These are phyloP conservation scores for Kingdonia uniflora DNA, from an alignment of 164 flowering plant genomes.

Conservation along the genomic window DNA sequence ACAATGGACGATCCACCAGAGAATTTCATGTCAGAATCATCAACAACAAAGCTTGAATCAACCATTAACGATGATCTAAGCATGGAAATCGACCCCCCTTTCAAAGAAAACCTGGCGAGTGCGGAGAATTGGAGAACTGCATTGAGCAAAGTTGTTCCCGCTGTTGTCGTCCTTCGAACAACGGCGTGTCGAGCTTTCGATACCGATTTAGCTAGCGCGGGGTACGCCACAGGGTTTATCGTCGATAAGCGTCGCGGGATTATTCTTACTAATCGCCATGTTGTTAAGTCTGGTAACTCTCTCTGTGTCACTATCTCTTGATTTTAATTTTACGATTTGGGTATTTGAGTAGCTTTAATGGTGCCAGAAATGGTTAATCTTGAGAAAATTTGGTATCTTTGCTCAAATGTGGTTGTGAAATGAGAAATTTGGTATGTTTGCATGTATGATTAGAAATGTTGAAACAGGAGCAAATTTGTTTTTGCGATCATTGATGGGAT, in stretches of 20 bases:
- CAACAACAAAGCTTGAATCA: conserved; percentile 15
- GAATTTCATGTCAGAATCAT: no score
- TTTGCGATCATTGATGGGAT: no score
- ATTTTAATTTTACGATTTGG: no score
- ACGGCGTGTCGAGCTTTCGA: conserved; percentile 87
- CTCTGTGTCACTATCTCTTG: no score
- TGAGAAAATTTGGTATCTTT: background rate
- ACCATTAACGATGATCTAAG: conserved; percentile 50
- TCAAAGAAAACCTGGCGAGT: conserved; percentile 46
- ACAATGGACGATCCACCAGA: no score
- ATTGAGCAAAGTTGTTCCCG: conserved; percentile 72
- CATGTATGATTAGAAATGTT: no score
- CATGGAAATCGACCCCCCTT: conserved; percentile 81
- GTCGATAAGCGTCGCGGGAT: conserved; percentile 86
- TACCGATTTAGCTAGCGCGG: conserved; percentile 78
- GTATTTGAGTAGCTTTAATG: no score
- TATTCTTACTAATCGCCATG: conserved; percentile 95
- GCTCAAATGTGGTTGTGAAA: no score
- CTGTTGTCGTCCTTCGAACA: conserved; percentile 86
- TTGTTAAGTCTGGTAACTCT: conserved; percentile 90
- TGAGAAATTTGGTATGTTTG: no score
- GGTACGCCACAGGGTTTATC: conserved; percentile 88
- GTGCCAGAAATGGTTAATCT: no score
- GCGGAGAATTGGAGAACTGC: conserved; percentile 93
- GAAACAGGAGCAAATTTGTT: no score